These are phyloP conservation scores for Diversispora epigaea DNA, from an alignment of 192 early-diverging fungal species.

Conservation along the genomic window DNA sequence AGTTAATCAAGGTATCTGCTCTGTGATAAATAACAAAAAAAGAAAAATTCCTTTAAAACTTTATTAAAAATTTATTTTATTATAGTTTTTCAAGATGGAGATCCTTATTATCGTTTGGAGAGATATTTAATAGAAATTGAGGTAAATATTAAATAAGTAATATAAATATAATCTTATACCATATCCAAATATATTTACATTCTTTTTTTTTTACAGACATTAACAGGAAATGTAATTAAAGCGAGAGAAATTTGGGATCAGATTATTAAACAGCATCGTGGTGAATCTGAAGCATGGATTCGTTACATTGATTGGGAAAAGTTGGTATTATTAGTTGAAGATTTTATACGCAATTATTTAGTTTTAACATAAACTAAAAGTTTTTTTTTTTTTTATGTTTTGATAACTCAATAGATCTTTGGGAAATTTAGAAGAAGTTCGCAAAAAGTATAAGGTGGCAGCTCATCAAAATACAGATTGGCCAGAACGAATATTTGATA, in stretches of 20 bases:
- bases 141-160: constrained; percentile 4
- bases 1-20: constrained; percentile 33
- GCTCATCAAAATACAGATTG: constrained; percentile 38
- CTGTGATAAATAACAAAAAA: background rate
- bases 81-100: constrained; percentile 36
- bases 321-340: background rate
- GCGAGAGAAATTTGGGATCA: constrained; percentile 43
- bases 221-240: constrained; percentile 28
- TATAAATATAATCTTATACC: background rate
- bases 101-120: constrained; percentile 47
- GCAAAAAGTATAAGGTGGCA: constrained; percentile 36
- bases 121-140: constrained; percentile 42
- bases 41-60: background rate
- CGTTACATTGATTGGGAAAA: constrained; percentile 44
- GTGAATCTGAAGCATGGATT: constrained; percentile 39
- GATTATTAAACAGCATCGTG: constrained; percentile 35
- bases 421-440: constrained; percentile 29
- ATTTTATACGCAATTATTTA: background rate
- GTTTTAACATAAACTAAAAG: too few relatives aligned
- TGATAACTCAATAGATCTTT: background rate
- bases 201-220: constrained; percentile 24
- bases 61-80: background rate
- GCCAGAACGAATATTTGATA: constrained; percentile 42
- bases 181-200: too few relatives aligned
- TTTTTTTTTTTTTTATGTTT: background rate